Evolutionary conservation across 768 basidiomycete genomes (phyloP), one percentile per base, ranked within the genome.

Genomic region (Boletus insuetus): DNA sequence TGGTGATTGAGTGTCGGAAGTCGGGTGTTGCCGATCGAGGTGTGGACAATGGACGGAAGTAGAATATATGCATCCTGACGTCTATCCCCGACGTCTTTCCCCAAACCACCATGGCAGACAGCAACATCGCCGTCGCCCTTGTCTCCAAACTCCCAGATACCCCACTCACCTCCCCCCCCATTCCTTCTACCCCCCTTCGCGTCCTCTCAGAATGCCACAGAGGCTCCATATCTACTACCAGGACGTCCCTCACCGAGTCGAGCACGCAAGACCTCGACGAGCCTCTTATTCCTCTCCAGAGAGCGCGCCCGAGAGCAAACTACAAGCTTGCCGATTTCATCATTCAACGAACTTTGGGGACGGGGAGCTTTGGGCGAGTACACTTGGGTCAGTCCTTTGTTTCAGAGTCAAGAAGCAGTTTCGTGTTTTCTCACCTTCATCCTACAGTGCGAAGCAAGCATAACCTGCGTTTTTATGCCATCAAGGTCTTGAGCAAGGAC

Each of bases 291-390:
- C 61, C 69, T 9, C 60, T 72, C 7, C 69, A 74, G 14, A 67
- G 72, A 24, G 69, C 77, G 41, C 73, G 85, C 53, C 79, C 80
- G 14, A 85, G 83, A 61, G 88, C 85, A 24, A 79, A 78, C 17
- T 93, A 92, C 70, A 80, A 82, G 29, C 79, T 94, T 20, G 62
- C 77, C 41, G 91, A 94, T 67, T 94, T 93, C 60, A 81, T 84
- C 59, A 86, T 94, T 58, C 85, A 89, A 62, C 78, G 91, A 26
- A 94, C 89, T 14, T 70, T 94, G 48, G 96, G 97, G 0, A 98
- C 94, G 1, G 97, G 97, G 1, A 97, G 94, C 66, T 98, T 99
- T 71, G 97, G 97, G 2, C 83, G 94, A n/a, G 97, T 99, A 0
- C 91, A 93, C 72, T 76, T 94, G 39, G 91, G 91, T 91, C 54